Conservation (phyloP, 495 filamentous ascomycete species). For the Amphirosellinia nigrospora region DNA sequence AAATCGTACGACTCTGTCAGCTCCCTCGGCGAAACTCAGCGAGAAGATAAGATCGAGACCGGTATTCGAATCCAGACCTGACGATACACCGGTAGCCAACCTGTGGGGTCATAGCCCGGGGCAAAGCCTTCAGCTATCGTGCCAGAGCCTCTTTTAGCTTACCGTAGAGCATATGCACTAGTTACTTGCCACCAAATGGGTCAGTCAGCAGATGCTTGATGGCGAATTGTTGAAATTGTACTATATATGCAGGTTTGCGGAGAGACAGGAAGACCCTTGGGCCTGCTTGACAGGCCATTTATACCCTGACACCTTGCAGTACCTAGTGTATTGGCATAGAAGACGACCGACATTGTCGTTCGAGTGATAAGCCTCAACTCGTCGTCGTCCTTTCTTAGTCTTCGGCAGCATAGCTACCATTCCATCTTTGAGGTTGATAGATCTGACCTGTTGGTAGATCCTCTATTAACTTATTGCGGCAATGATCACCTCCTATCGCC, state of each 20-base stretch:
- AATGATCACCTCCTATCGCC: background rate
- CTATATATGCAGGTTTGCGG: background rate
- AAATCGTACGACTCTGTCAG: conserved; percentile 6
- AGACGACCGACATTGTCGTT: background rate
- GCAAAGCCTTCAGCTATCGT: background rate
- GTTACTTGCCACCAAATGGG: background rate
- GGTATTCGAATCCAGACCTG: background rate
- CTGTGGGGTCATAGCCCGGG: background rate
- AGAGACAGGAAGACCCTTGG: background rate
- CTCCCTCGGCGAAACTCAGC: conserved; percentile 2
- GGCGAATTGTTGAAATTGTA: background rate
- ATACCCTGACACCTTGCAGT: background rate
- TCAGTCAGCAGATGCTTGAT: background rate
- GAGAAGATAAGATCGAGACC: background rate
- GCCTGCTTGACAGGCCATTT: background rate
- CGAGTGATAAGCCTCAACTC: background rate
- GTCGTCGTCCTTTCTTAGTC: background rate
- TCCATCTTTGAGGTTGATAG: background rate
- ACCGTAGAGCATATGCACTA: background rate
- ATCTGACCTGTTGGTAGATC: too few relatives aligned
- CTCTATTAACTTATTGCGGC: background rate
- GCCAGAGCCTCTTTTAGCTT: background rate
- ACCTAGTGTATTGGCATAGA: background rate
- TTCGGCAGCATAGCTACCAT: background rate
- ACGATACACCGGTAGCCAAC: background rate